A percentile compares a stretch with the other conserved stretches of the same genome.
Conservation (phyloP, 495 filamentous ascomycete genomes). For the Hypoxylon fuscum region DNA sequence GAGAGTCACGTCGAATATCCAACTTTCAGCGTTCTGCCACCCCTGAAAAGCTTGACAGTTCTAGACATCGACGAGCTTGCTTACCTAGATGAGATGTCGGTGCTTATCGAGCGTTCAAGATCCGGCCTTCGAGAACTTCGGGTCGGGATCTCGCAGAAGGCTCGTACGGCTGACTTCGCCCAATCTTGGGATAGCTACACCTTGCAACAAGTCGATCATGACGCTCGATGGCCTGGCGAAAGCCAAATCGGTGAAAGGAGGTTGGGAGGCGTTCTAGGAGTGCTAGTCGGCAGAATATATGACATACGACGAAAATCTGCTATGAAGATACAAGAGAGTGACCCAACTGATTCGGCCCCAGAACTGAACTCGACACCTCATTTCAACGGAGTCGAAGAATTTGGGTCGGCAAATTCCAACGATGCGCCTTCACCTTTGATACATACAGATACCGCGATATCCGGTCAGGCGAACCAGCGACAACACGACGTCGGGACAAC, state of each 20-base stretch:
- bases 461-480: constrained; percentile 12
- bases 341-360: background rate
- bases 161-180: constrained; percentile 64
- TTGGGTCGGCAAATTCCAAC: constrained; percentile 20
- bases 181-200: constrained; percentile 67
- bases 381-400: constrained; percentile 22
- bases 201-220: constrained; percentile 67
- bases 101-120: constrained; percentile 79
- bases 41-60: constrained; percentile 81
- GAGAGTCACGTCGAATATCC: constrained; percentile 76
- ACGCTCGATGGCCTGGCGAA: constrained; percentile 59
- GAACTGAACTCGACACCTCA: constrained; percentile 15
- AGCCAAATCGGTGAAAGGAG: constrained; percentile 56
- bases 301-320: constrained; percentile 58
- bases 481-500: background rate
- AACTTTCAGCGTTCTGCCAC: constrained; percentile 83
- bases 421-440: background rate
- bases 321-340: constrained; percentile 13
- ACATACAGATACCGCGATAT: background rate
- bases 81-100: constrained; percentile 89
- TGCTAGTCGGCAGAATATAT: constrained; percentile 71
- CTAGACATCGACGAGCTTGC: constrained; percentile 88
- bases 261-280: constrained; percentile 78
- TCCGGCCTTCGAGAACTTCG: constrained; percentile 76
- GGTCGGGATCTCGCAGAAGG: constrained; percentile 76